Evolutionary conservation across 1,284 basidiomycete genomes (phyloP).

Genomic region (Cryptococcus amylolentus): DNA sequence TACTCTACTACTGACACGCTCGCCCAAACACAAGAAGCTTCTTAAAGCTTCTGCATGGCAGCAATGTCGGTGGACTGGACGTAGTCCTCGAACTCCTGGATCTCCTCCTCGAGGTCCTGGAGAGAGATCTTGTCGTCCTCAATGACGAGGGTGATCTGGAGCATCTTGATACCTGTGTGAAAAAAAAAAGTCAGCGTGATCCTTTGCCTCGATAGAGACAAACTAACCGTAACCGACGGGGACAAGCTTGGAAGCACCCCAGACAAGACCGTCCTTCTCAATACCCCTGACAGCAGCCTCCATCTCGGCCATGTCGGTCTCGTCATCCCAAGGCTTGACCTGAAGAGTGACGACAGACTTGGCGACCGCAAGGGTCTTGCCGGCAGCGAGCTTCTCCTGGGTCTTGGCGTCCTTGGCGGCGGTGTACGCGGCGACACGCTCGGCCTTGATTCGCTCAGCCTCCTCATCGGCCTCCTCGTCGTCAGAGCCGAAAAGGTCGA

Average conservation of each 20-base stretch:
- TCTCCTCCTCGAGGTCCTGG: constrained; percentile 89
- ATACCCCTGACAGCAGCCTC: constrained; percentile 82
- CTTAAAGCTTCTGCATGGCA: constrained; percentile 41
- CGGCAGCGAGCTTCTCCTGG: constrained; percentile 51
- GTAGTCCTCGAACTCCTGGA: constrained; percentile 85
- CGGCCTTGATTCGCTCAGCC: constrained; percentile 88
- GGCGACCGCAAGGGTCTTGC: constrained; percentile 66
- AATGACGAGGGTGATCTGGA: constrained; percentile 92
- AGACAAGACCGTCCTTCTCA: constrained; percentile 86
- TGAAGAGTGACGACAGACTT: constrained; percentile 84
- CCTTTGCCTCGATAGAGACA: not conserved
- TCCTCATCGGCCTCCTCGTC: constrained; percentile 77
- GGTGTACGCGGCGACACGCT: constrained; percentile 92
- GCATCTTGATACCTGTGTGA: constrained; percentile 69
- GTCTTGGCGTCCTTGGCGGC: constrained; percentile 90
- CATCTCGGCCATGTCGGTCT: constrained; percentile 90
- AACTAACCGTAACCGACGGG: constrained; percentile 64
- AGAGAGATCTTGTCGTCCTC: constrained; percentile 86
- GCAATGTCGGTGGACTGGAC: constrained; percentile 91
- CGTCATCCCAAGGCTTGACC: constrained; percentile 99
- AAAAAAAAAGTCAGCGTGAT: too few species aligned
- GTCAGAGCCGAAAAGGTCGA: constrained; percentile 88
- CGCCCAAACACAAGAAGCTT: not conserved
- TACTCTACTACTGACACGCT: not conserved
- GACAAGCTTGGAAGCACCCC: constrained; percentile 82